Evolutionary conservation across 768 basidiomycete genomes (phyloP), one percentile per base, ranked within the genome.

Genomic region (Mycena rebaudengoi): DNA sequence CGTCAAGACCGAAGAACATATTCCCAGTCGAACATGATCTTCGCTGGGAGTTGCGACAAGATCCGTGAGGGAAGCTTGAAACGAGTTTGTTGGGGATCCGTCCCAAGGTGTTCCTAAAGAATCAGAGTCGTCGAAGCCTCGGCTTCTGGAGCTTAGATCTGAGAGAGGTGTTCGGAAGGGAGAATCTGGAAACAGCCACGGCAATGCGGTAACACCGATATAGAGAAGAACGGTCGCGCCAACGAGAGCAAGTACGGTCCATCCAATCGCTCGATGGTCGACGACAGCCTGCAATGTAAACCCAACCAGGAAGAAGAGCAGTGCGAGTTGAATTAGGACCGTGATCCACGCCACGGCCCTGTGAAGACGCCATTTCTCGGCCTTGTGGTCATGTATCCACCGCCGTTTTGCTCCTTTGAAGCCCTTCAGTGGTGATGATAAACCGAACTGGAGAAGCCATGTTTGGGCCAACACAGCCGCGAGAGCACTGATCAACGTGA

Each of bases 401-500:
- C 55, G 55, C 44, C 37, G 32, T 23, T 10, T 46, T 5, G 55
- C 55, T 4, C 55, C 55, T 16, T 30, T 46, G 55, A 33, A 46
- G 25, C 44, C 55, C 23, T 37, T 32, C n/a, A 13, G 44, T 37
- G 23, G 55, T 20, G 46, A 57, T 39, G n/a, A n/a, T 12, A 46
- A 57, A 21, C 55, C 46, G 30, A 57, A 57, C 32, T 57, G 33
- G 4, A 45, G 43, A 37, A 57, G 25, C 55, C 55, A 57, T 7
- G 55, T 57, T 20, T 46, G 55, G n/a, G 44, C 55, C 29, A 57
- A 29, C 30, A 57, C 55, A 13, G 44, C 55, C 7, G 44, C 55
- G 23, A 57, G 44, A 14, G 55, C 55, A 44, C 55, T 57, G 55
- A 57, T 57, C 18, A 57, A 57, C 5, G 55, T 56, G 41, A 56